These are phyloP conservation scores for Lactifluus volemus DNA, from an alignment of 768 basidiomycete genomes.

Conservation along the genomic window DNA sequence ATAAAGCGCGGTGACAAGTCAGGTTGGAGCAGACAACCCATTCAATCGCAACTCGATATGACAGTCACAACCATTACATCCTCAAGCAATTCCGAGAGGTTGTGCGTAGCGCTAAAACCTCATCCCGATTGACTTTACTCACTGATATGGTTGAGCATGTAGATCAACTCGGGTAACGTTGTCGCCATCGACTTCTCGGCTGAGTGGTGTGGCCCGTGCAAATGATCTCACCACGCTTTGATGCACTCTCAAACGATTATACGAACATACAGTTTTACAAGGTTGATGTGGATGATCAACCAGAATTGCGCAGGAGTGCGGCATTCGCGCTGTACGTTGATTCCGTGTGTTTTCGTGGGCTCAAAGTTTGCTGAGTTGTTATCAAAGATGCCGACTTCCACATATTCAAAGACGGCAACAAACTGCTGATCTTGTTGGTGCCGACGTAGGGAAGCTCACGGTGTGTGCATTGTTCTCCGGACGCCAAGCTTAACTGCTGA, in stretches of 20 bases:
- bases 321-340: slow-evolving; percentile 51
- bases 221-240: slow-evolving; percentile 56
- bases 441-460: slow-evolving; percentile 33
- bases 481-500: not conserved
- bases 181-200: slow-evolving; percentile 70
- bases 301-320: slow-evolving; percentile 46
- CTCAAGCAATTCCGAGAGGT: slow-evolving; percentile 10
- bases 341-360: not conserved
- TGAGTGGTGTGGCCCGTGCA: slow-evolving; percentile 70
- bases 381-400: slow-evolving; percentile 39
- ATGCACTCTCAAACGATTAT: slow-evolving; percentile 37
- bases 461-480: slow-evolving; percentile 22
- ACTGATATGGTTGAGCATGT: slow-evolving; percentile 12
- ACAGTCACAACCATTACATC: not conserved
- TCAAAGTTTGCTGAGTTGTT: not conserved
- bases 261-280: slow-evolving; percentile 53
- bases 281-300: slow-evolving; percentile 59
- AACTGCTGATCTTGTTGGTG: slow-evolving; percentile 39
- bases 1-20: not conserved
- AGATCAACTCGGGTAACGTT: slow-evolving; percentile 41
- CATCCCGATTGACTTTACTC: not conserved
- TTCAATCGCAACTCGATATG: not conserved
- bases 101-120: slow-evolving; percentile 28
- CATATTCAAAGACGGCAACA: slow-evolving; percentile 30
- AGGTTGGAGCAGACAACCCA: not conserved